Base-by-base conservation (phyloP, 495 filamentous ascomycete species). In the Parmelia sp. region DNA sequence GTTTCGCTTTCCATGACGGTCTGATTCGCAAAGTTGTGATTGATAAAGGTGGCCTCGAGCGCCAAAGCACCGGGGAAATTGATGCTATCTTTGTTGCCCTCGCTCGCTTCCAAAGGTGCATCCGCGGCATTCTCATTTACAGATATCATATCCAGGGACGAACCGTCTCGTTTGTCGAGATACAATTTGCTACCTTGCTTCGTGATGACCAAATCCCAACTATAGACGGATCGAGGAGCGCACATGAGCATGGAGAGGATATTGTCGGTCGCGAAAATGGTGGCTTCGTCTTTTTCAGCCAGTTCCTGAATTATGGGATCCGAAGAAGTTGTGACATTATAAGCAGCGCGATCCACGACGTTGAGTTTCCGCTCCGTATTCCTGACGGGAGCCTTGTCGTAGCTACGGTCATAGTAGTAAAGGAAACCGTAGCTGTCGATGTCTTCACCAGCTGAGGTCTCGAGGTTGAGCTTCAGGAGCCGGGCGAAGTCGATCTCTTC, bases 171-270 rank as follows among this genome's bases (percentile, higher is more conserved):
- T 85, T 98, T 98, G 83, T 98, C 94, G 68, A 98, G 88, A 84
- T 89, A 98, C 76, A 98, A 83, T 83, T 97, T 97, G 86, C 91
- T 89, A 73, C 89, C 90, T 73, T 93, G 89, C 69, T 88, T 84
- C 60, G 88, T 77, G 66, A 98, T 93, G 72, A 98, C 88, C 65
- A 98, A 86, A 76, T 98, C 94, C 94, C 94, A 98, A 17, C 92
- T 90, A 82, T 97, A 96, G 56, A 98, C 90, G 44, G 90, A 94
- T 62, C 94, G 87, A 45, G 95, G 89, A 25, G 94, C 86, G 76
- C 95, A 97, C 94, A 98, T 98, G 69, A 98, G 87, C 93, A 97
- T 97, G 62, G 92, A 96, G 59, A 98, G 84, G 71, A 97, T 92
- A 75, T 88, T 95, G 74, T 97, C 90, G 15, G 93, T 96, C 63